Evolutionary conservation across 2,329 filamentous ascomycete genomes (phyloP).

Genomic region (Penicillium sp.): DNA sequence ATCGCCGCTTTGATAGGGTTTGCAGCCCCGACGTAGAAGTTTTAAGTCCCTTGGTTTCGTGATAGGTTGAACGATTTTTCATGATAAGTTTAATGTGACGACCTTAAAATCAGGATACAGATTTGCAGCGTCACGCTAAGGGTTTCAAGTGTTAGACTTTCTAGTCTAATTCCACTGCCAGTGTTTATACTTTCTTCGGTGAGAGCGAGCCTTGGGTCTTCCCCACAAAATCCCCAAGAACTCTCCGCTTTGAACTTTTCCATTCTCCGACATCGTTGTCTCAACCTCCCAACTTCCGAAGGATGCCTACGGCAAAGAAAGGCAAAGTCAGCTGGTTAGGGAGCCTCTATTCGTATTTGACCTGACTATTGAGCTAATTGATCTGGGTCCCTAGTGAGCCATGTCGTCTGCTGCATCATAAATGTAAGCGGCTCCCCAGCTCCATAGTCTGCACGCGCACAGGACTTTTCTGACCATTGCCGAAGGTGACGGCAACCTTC

Average conservation of each 20-base stretch:
- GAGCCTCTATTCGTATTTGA: not conserved
- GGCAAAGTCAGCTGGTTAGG: constrained; percentile 19
- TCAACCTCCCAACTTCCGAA: not conserved
- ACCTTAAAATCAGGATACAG: no score
- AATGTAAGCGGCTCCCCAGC: constrained; percentile 13
- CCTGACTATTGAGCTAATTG: not conserved
- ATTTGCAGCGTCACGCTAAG: no score
- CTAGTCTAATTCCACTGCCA: no score
- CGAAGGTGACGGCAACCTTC: constrained; percentile 21
- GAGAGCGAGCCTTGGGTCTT: no score
- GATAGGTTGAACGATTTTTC: no score
- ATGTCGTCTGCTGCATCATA: constrained; percentile 25
- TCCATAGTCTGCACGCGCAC: not conserved
- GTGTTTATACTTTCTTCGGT: not conserved
- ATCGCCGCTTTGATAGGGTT: no score
- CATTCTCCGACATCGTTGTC: constrained; percentile 3
- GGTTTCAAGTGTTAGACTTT: no score
- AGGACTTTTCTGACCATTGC: not conserved
- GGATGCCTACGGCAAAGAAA: constrained; percentile 15
- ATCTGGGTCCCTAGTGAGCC: constrained; percentile 18
- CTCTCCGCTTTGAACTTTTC: constrained; percentile 1
- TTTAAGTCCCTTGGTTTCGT: no score
- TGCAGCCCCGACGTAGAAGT: no score
- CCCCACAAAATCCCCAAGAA: not conserved
- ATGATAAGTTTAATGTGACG: no score